Evolutionary conservation across 306 rosid species (phyloP), one percentile per base, ranked within the genome.

Genomic region (Ormosia emarginata): DNA sequence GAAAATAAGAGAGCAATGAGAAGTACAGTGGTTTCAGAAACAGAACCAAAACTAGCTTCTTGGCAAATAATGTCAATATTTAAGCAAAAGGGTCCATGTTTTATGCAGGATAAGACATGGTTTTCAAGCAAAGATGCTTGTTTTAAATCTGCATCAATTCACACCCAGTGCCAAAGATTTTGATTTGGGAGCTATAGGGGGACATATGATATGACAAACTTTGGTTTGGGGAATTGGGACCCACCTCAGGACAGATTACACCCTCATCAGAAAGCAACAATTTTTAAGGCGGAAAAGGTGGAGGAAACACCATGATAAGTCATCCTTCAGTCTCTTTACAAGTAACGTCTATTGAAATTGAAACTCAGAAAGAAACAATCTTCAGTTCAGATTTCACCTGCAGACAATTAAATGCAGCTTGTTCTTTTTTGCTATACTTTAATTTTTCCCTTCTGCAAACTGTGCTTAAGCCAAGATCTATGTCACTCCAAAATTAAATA

Each of bases 401-500:
- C 59, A 83, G 37, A 49, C 58, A 67, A 81, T 71, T 85, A 66
- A 80, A 79, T 71, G 67, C 82, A 71, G 77, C 85, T 50, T 59
- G 67, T 73, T 46, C 73, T 34, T 40, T 82, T 11, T 37, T 9
- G 40, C 36, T 18, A 11, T 59, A 33, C 76, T 46, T 40, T 33
- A 41, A 9, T 39, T 14, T 29, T 36, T 10, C 6, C 6, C 46
- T 72, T 49, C 61, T 11, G 75, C 32, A 63, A 85, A 74, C 85
- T 43, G 80, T 78, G 43, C 9, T 63, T 36, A n/a, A 70, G 32
- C 78, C 76, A 77, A 85, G 92, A 92, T 88, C 92, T 89, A 77
- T 67, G 78, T 76, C 76, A 75, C 65, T 78, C 78, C 75, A 84
- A 79, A 77, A 65, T 69, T 33, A 68, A 34, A 24, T 57, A 78